These are phyloP conservation scores for Cercospora janseana DNA, from an alignment of 2,329 filamentous ascomycete species.

Conservation along the genomic window DNA sequence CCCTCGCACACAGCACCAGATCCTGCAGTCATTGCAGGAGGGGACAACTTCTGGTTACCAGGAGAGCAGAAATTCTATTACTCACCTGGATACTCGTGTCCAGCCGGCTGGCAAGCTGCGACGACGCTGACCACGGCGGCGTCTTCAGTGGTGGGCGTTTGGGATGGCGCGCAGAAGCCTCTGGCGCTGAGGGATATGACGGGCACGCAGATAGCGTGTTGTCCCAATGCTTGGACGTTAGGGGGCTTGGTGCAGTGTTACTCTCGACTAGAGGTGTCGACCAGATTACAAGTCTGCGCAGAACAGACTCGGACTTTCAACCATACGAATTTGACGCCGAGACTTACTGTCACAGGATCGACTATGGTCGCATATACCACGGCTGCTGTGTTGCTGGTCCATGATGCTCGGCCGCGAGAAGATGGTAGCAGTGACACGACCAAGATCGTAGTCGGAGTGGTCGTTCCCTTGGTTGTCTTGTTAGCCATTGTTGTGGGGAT, in stretches of 20 bases:
- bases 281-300: conserved; percentile 1
- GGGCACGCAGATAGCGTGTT: conserved; percentile 11
- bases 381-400: conserved; percentile 8
- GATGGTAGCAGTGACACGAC: background rate
- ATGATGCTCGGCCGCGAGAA: background rate
- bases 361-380: conserved; percentile 14
- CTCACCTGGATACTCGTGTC: conserved; percentile 11
- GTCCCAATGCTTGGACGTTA: conserved; percentile 11
- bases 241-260: conserved; percentile 10
- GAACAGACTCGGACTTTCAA: conserved; percentile 4
- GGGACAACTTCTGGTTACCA: conserved; percentile 6
- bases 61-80: conserved; percentile 13
- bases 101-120: conserved; percentile 12
- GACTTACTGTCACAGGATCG: background rate
- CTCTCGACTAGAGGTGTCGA: conserved; percentile 7
- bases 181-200: conserved; percentile 3
- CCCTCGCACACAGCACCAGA: conserved; percentile 11
- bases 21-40: background rate
- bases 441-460: conserved; percentile 10
- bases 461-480: conserved; percentile 6
- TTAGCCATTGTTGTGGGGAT: background rate
- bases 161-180: conserved; percentile 1
- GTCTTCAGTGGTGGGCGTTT: conserved; percentile 3
- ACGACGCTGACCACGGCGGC: conserved; percentile 9
- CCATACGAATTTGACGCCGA: background rate